Percentiles rank a stretch among this genome's conserved stretches.
Evolutionary conservation across 441 rosid genomes (phyloP).

Genomic region (Bocquillonia castaneifolia): DNA sequence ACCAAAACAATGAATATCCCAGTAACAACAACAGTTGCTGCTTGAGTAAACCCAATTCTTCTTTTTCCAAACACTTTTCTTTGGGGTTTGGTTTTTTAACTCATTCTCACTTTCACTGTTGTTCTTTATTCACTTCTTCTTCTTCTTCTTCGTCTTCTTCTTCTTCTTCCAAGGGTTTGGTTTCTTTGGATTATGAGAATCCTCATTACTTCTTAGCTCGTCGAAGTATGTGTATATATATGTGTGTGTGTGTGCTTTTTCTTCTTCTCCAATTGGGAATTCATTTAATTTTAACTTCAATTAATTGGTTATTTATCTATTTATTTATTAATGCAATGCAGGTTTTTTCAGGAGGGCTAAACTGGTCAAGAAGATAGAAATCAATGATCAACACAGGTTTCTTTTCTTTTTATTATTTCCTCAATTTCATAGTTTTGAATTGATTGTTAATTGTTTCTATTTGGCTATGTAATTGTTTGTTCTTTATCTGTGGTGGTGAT

Average conservation of each 20-base stretch:
- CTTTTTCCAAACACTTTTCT: conserved; percentile 21
- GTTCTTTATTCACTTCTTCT: conserved; percentile 22
- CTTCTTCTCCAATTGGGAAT: background rate
- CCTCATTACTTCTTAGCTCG: conserved; percentile 27
- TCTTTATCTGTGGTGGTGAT: too few species aligned
- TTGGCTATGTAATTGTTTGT: too few species aligned
- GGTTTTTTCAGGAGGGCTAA: conserved; percentile 81
- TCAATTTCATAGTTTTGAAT: too few species aligned
- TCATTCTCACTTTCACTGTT: background rate
- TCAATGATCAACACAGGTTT: conserved; percentile 86
- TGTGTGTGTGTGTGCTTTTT: background rate
- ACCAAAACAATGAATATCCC: background rate
- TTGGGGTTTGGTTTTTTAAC: conserved; percentile 19
- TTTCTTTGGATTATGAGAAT: conserved; percentile 27
- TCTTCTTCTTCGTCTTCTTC: conserved; percentile 17
- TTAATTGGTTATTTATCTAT: too few species aligned
- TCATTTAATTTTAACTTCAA: background rate
- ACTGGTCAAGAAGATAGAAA: conserved; percentile 61
- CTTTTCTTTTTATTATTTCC: background rate
- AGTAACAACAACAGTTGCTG: background rate
- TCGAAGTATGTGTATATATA: conserved; percentile 42
- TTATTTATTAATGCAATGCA: too few species aligned
- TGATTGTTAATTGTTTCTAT: too few species aligned
- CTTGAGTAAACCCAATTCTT: background rate
- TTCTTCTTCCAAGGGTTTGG: conserved; percentile 32